Percentiles rank a stretch among this genome's conserved stretches.
phyloP scores from a whole-genome alignment of 345 rosid genomes.

The Salix koriyanagi region DNA sequence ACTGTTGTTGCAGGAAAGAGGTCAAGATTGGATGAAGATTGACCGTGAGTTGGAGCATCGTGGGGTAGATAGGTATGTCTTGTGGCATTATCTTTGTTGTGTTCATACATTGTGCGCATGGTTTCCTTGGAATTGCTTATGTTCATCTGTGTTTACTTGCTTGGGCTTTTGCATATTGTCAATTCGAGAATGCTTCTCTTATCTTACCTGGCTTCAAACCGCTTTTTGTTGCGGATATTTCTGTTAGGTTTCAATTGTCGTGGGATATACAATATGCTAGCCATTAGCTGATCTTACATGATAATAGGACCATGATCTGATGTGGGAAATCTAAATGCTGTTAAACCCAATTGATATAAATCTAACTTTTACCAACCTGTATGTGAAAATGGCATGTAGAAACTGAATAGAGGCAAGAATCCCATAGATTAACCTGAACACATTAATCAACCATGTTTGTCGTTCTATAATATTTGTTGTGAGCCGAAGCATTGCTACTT shows the following conservation, averaged over 20 bases:
- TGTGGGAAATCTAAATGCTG: no score
- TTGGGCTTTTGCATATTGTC: background rate
- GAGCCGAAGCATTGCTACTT: no score
- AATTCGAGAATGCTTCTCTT: background rate
- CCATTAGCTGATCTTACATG: background rate
- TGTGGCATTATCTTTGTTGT: slow-evolving; percentile 1
- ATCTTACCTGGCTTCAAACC: background rate
- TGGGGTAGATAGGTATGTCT: slow-evolving; percentile 62
- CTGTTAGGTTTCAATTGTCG: background rate
- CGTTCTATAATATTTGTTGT: no score
- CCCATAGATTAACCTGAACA: no score
- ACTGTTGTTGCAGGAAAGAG: slow-evolving; percentile 79
- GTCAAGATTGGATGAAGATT: slow-evolving; percentile 90
- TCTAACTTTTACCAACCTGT: no score
- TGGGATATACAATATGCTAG: background rate
- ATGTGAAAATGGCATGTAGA: no score
- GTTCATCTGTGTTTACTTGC: background rate
- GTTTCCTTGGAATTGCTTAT: background rate
- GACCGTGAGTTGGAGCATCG: slow-evolving; percentile 86
- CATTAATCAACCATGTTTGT: no score
- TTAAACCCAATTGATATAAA: no score
- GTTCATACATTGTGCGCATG: background rate
- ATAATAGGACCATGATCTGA: background rate
- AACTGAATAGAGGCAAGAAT: no score
- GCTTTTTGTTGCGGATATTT: background rate